phyloP scores from a whole-genome alignment of 768 basidiomycete species.

The Macrolepiota albuminosa region DNA sequence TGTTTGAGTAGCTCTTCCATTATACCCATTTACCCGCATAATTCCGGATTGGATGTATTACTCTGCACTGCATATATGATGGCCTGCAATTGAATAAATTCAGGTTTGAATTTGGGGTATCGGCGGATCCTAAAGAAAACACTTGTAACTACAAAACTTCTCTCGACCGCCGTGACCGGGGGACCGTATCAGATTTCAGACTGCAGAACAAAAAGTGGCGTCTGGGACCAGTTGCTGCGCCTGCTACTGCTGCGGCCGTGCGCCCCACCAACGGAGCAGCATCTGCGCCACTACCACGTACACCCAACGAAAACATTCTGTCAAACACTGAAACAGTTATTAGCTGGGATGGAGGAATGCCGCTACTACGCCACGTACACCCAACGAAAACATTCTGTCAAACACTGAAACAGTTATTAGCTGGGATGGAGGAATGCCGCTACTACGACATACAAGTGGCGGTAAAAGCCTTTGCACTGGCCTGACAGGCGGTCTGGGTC shows the following conservation, averaged over 20 bases:
- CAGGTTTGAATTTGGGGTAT: background rate
- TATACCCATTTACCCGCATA: slow-evolving; percentile 12
- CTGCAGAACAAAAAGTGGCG: slow-evolving; percentile 84
- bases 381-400: slow-evolving; percentile 86
- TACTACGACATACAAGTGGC: slow-evolving; percentile 59
- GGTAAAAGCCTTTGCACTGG: slow-evolving; percentile 83
- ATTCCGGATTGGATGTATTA: slow-evolving; percentile 16
- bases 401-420: slow-evolving; percentile 51
- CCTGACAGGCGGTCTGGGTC: slow-evolving; percentile 85
- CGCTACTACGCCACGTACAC: slow-evolving; percentile 49
- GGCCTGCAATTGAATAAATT: slow-evolving; percentile 8
- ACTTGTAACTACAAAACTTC: slow-evolving; percentile 13
- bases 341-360: background rate
- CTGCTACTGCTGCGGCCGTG: slow-evolving; percentile 59
- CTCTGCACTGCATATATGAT: slow-evolving; percentile 9
- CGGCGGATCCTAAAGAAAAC: background rate
- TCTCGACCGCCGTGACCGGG: slow-evolving; percentile 30
- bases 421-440: background rate
- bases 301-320: slow-evolving; percentile 82
- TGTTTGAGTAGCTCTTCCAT: slow-evolving; percentile 3
- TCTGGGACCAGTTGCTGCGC: slow-evolving; percentile 63
- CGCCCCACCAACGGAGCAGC: slow-evolving; percentile 56
- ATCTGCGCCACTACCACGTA: slow-evolving; percentile 72
- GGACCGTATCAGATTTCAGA: slow-evolving; percentile 52
- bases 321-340: slow-evolving; percentile 63